Conservation (phyloP, 345 rosid genomes). For the Chamaenerion angustifolium region DNA sequence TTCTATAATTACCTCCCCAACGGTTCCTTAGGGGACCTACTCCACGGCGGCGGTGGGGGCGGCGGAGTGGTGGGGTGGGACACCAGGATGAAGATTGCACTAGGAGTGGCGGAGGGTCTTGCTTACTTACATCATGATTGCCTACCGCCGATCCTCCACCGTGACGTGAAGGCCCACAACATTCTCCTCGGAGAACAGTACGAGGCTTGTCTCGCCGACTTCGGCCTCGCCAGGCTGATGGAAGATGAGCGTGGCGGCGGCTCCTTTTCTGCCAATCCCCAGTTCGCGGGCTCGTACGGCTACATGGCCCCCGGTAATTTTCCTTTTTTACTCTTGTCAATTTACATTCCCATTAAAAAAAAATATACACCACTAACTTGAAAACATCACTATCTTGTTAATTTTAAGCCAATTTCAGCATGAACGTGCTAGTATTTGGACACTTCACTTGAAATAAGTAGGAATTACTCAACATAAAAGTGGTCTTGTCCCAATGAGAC, state of each 20-base stretch:
- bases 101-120: conserved; percentile 70
- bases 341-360: too few species aligned
- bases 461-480: too few species aligned
- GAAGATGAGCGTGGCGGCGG: conserved; percentile 30
- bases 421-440: too few species aligned
- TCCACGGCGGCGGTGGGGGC: conserved; percentile 38
- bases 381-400: too few species aligned
- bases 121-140: conserved; percentile 84
- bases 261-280: conserved; percentile 36
- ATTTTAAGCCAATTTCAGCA: not conserved
- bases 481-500: too few species aligned
- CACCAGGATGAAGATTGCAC: conserved; percentile 47
- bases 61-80: conserved; percentile 43
- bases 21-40: conserved; percentile 45
- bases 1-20: conserved; percentile 64
- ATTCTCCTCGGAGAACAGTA: conserved; percentile 49
- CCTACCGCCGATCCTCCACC: conserved; percentile 66
- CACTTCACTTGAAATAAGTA: too few species aligned
- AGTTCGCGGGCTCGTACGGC: conserved; percentile 80
- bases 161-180: conserved; percentile 75
- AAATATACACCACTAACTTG: too few species aligned
- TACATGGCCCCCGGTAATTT: conserved; percentile 85
- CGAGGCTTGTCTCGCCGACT: conserved; percentile 76
- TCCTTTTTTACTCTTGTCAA: not conserved
- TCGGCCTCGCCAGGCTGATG: conserved; percentile 64